Percentiles rank a stretch among this genome's conserved stretches.
phyloP scores from a whole-genome alignment of 2,329 filamentous ascomycete species.

The Pseudogymnoascus sp. region DNA sequence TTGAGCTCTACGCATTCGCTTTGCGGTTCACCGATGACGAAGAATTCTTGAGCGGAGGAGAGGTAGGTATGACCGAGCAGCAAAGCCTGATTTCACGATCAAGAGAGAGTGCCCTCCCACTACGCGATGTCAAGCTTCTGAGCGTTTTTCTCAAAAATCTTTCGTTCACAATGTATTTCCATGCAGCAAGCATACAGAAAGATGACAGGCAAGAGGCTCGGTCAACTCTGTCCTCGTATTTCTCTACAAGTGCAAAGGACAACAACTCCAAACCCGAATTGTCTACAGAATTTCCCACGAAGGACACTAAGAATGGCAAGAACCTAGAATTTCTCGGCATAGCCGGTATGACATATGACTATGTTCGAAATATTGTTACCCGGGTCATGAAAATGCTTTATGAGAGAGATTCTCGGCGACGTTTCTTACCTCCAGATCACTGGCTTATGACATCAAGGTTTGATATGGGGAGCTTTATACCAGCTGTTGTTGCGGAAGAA shows the following conservation, averaged over 20 bases:
- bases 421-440: conserved; percentile 72
- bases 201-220: conserved; percentile 28
- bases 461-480: conserved; percentile 81
- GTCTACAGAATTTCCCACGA: not conserved
- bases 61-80: conserved; percentile 30
- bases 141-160: conserved; percentile 84
- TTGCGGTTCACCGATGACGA: conserved; percentile 92
- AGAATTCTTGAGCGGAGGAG: conserved; percentile 68
- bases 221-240: conserved; percentile 37
- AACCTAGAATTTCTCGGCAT: conserved; percentile 43
- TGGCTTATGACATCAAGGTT: conserved; percentile 90
- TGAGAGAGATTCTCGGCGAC: conserved; percentile 81
- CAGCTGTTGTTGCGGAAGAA: conserved; percentile 80
- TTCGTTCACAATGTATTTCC: conserved; percentile 81
- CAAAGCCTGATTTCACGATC: conserved; percentile 39
- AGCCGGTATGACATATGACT: conserved; percentile 65
- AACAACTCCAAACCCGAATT: conserved; percentile 3
- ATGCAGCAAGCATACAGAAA: conserved; percentile 56
- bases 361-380: conserved; percentile 72
- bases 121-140: conserved; percentile 63
- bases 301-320: not conserved
- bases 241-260: conserved; percentile 24
- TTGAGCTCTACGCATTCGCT: conserved; percentile 90
- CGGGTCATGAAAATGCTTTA: conserved; percentile 80
- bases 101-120: conserved; percentile 57